These are phyloP conservation scores for Aspergillus steynii DNA, from an alignment of 495 filamentous ascomycete species.

Conservation along the genomic window DNA sequence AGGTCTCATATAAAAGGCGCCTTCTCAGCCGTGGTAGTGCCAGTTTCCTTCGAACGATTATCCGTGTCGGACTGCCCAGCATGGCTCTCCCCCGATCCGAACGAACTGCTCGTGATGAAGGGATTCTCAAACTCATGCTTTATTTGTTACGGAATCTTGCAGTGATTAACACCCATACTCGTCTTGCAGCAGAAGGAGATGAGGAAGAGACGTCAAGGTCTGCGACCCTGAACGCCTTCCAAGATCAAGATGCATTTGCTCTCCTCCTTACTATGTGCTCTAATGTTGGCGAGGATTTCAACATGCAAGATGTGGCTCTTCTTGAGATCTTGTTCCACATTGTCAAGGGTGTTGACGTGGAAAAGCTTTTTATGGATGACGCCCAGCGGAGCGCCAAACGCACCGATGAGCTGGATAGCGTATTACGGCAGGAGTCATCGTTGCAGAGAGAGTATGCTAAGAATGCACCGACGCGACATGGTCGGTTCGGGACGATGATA, in stretches of 20 bases:
- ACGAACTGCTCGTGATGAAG: conserved; percentile 77
- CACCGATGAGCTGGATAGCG: conserved; percentile 67
- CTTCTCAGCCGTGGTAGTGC: conserved; percentile 79
- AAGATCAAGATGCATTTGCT: conserved; percentile 85
- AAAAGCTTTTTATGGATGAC: conserved; percentile 84
- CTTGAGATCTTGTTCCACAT: conserved; percentile 91
- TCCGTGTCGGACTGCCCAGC: conserved; percentile 81
- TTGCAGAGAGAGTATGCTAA: conserved; percentile 77
- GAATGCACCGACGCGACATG: conserved; percentile 84
- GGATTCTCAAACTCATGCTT: conserved; percentile 87
- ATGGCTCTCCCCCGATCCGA: conserved; percentile 79
- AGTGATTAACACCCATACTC: conserved; percentile 70
- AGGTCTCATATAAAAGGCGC: conserved; percentile 83
- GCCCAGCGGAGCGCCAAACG: conserved; percentile 63
- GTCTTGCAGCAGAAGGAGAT: conserved; percentile 64
- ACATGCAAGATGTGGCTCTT: conserved; percentile 77
- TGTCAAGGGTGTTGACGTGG: conserved; percentile 83
- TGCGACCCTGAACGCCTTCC: conserved; percentile 82
- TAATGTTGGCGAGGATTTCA: conserved; percentile 90
- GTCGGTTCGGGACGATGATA: conserved; percentile 94
- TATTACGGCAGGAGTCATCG: conserved; percentile 77
- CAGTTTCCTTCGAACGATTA: conserved; percentile 71
- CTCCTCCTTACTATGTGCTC: conserved; percentile 83
- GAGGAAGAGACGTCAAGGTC: conserved; percentile 89
- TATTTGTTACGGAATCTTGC: conserved; percentile 87